Conservation (phyloP, 495 filamentous ascomycete genomes). For the Aspergillus funiculosus region DNA sequence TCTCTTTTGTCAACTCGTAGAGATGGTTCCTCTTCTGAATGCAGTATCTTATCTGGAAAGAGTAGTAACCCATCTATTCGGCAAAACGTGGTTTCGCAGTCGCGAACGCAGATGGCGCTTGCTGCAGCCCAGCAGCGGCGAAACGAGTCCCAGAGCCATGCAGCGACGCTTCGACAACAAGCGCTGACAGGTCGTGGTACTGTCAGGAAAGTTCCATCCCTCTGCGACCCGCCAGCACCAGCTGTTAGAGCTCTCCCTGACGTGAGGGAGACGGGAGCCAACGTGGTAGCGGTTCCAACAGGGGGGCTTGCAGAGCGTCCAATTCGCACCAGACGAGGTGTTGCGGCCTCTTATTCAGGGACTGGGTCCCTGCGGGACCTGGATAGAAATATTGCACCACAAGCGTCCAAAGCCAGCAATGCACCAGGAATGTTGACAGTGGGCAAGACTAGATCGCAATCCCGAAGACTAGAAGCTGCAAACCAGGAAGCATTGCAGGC, state of each 20-base stretch:
- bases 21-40: slow-evolving; percentile 29
- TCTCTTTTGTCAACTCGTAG: slow-evolving; percentile 21
- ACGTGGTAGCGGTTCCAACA: slow-evolving; percentile 11
- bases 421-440: slow-evolving; percentile 34
- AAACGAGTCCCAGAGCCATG: slow-evolving; percentile 41
- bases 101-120: slow-evolving; percentile 39
- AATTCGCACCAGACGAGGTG: slow-evolving; percentile 36
- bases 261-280: slow-evolving; percentile 14
- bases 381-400: slow-evolving; percentile 26
- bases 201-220: slow-evolving; percentile 26
- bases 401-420: slow-evolving; percentile 28
- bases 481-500: slow-evolving; percentile 20
- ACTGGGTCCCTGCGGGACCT: slow-evolving; percentile 28
- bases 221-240: slow-evolving; percentile 24
- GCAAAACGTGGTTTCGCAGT: slow-evolving; percentile 24
- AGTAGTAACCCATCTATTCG: slow-evolving; percentile 25
- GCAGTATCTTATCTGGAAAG: slow-evolving; percentile 30
- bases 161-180: slow-evolving; percentile 45
- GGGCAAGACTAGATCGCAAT: slow-evolving; percentile 46
- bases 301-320: slow-evolving; percentile 42
- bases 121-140: slow-evolving; percentile 40
- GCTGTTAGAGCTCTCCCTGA: slow-evolving; percentile 19
- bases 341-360: slow-evolving; percentile 34
- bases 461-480: slow-evolving; percentile 35
- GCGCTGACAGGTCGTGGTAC: slow-evolving; percentile 30